Evolutionary conservation across 73 alveolate species (phyloP).

Genomic region (Paramecium octaurelia): DNA sequence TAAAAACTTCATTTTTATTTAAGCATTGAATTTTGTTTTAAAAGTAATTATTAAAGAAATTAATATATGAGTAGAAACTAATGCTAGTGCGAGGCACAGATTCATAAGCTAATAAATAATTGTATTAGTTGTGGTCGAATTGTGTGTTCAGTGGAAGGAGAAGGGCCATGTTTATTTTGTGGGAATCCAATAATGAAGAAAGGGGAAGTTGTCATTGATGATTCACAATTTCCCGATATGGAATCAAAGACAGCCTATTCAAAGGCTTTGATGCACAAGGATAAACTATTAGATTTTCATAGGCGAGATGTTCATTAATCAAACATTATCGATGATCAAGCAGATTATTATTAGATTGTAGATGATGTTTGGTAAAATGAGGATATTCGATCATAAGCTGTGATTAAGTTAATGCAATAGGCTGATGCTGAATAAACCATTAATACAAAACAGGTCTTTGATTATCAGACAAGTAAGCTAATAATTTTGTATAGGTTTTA

Average conservation of each 20-base stretch:
- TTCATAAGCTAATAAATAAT: slow-evolving; percentile 83
- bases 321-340: slow-evolving; percentile 55
- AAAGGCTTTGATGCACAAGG: slow-evolving; percentile 43
- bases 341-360: slow-evolving; percentile 52
- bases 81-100: slow-evolving; percentile 85
- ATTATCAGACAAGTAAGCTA: background rate
- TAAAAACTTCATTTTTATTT: too few species aligned
- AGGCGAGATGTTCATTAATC: slow-evolving; percentile 36
- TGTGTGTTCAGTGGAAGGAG: slow-evolving; percentile 90
- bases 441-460: background rate
- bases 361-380: slow-evolving; percentile 58
- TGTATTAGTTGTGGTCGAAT: slow-evolving; percentile 91
- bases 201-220: slow-evolving; percentile 35
- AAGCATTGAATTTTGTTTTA: too few species aligned
- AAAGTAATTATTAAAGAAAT: background rate
- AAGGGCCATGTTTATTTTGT: slow-evolving; percentile 89
- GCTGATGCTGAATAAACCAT: slow-evolving; percentile 19
- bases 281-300: slow-evolving; percentile 50
- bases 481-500: background rate
- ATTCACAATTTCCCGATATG: slow-evolving; percentile 51
- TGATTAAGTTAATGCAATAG: background rate
- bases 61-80: background rate
- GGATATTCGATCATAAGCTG: slow-evolving; percentile 31
- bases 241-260: slow-evolving; percentile 23
- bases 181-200: slow-evolving; percentile 66